phyloP scores from a whole-genome alignment of 345 rosid species.

The Viola odorata region DNA sequence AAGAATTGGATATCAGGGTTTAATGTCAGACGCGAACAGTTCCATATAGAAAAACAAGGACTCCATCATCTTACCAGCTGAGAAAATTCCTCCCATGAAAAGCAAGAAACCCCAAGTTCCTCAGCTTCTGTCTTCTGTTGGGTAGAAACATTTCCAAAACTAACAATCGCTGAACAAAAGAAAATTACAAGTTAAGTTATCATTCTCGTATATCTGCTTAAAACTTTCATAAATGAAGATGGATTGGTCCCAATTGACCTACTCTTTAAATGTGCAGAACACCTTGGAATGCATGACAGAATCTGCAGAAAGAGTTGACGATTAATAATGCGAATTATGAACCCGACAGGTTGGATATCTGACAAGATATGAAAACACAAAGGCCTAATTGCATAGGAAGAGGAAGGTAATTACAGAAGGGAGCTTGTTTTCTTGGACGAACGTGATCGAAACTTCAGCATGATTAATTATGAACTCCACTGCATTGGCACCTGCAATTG shows the following conservation, averaged over 20 bases:
- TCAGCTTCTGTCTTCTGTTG: constrained; percentile 69
- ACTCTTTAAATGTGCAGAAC: constrained; percentile 65
- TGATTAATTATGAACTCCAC: constrained; percentile 92
- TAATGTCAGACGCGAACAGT: neutral
- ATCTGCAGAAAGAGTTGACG: constrained; percentile 39
- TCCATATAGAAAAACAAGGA: neutral
- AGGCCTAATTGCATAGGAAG: neutral
- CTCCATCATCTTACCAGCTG: constrained; percentile 36
- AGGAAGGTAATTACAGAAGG: constrained; percentile 50
- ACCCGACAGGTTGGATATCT: too few relatives aligned
- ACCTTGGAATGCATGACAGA: constrained; percentile 59
- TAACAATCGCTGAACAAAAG: constrained; percentile 57
- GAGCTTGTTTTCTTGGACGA: constrained; percentile 75
- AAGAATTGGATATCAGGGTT: neutral
- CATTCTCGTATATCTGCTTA: neutral
- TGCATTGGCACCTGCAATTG: constrained; percentile 70
- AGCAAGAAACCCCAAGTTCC: constrained; percentile 62
- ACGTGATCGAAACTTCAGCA: constrained; percentile 74
- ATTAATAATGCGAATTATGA: neutral
- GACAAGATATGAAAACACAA: neutral
- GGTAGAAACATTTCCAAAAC: constrained; percentile 54
- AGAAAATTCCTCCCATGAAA: constrained; percentile 74
- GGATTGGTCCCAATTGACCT: constrained; percentile 18
- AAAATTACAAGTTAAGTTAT: neutral
- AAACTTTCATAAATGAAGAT: neutral